Conservation (phyloP, 345 rosid genomes). For the Mangifera indica region DNA sequence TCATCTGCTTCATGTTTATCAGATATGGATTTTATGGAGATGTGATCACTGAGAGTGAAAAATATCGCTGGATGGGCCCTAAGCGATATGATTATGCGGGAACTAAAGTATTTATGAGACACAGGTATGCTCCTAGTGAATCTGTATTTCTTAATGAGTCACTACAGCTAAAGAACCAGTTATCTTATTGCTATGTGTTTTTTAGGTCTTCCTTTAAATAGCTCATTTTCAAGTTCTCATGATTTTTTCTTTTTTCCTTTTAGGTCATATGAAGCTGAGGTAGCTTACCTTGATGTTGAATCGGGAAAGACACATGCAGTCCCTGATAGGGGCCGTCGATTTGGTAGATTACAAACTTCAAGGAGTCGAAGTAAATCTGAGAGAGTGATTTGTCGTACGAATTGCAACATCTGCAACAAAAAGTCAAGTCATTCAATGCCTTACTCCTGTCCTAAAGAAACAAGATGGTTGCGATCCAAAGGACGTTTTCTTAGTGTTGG, state of each 20-base stretch:
- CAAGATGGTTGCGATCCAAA: too few species aligned
- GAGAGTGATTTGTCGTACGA: too few species aligned
- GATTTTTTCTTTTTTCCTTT: slow-evolving; percentile 12
- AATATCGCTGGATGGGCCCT: slow-evolving; percentile 97
- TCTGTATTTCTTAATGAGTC: slow-evolving; percentile 1
- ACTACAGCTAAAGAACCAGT: neutral
- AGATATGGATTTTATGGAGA: slow-evolving; percentile 98
- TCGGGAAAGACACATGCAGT: too few species aligned
- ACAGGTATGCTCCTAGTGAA: slow-evolving; percentile 47
- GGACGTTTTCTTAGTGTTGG: too few species aligned
- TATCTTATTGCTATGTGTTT: neutral
- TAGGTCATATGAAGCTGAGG: slow-evolving; percentile 86
- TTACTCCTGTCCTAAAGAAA: too few species aligned
- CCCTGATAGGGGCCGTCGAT: too few species aligned
- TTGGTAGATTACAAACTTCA: too few species aligned
- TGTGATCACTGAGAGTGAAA: slow-evolving; percentile 91
- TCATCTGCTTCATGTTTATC: slow-evolving; percentile 15
- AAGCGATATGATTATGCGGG: slow-evolving; percentile 93
- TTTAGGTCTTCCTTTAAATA: neutral
- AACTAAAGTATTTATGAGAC: slow-evolving; percentile 87
- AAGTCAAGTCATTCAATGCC: too few species aligned
- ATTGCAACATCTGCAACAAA: too few species aligned
- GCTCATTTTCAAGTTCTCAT: neutral
- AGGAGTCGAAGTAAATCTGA: too few species aligned
- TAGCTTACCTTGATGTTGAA: slow-evolving; percentile 66